Evolutionary conservation across 805 yeast species (phyloP).

Genomic region (Komagataella kurtzmanii): DNA sequence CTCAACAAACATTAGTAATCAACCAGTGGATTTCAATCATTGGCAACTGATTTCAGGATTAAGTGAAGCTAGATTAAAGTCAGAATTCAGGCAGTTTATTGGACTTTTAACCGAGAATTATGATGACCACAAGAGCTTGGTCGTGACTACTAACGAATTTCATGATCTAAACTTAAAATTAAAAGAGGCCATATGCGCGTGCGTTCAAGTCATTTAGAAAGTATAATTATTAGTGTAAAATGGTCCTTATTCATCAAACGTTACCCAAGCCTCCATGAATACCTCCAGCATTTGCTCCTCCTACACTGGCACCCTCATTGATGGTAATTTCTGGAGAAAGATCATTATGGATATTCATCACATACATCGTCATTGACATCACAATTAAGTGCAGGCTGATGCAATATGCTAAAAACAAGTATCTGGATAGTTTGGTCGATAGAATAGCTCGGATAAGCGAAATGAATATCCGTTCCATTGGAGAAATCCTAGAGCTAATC

Average conservation of each 20-base stretch:
- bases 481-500: slow-evolving; percentile 56
- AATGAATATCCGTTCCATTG: slow-evolving; percentile 66
- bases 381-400: slow-evolving; percentile 62
- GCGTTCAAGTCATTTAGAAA: background rate
- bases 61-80: background rate
- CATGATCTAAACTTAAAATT: background rate
- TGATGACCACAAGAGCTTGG: background rate
- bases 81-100: background rate
- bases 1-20: background rate
- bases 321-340: background rate
- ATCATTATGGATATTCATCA: slow-evolving; percentile 16
- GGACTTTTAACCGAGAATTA: background rate
- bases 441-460: slow-evolving; percentile 63
- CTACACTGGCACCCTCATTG: background rate
- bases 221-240: too few species aligned
- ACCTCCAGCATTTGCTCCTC: background rate
- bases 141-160: background rate
- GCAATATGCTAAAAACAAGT: slow-evolving; percentile 63
- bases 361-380: slow-evolving; percentile 45
- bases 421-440: slow-evolving; percentile 59
- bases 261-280: background rate
- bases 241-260: background rate
- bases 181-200: background rate
- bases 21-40: background rate
- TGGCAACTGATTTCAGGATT: background rate